A percentile compares a stretch with the other conserved stretches of the same genome.
These are phyloP conservation scores for Leishmania aethiopica DNA, from an alignment of 208 protist species.

Conservation along the genomic window DNA sequence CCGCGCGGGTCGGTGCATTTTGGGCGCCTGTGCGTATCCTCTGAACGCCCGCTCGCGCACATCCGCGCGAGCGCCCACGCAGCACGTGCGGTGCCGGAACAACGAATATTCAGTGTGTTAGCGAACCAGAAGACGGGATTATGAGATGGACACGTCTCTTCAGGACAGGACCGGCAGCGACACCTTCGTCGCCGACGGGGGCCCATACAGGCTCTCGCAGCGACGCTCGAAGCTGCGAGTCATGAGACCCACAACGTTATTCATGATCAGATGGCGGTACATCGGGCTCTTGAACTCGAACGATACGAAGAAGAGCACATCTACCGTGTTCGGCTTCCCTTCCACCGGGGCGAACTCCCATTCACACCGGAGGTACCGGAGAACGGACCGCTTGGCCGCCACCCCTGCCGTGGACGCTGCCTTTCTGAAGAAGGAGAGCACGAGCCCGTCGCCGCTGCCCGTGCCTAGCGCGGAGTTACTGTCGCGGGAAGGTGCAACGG, in stretches of 20 bases:
- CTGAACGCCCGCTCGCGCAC: not conserved
- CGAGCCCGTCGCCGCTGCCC: slow-evolving; percentile 18
- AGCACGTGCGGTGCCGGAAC: not conserved
- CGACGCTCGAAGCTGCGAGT: slow-evolving; percentile 79
- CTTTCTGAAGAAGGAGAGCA: slow-evolving; percentile 42
- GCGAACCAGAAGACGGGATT: not conserved
- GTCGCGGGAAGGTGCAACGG: not conserved
- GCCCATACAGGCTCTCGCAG: slow-evolving; percentile 73
- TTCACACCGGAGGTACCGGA: slow-evolving; percentile 66
- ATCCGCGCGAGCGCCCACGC: not conserved
- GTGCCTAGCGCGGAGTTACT: not conserved
- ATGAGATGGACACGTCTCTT: not conserved
- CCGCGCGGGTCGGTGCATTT: not conserved
- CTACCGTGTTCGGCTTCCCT: slow-evolving; percentile 47
- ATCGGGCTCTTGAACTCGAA: slow-evolving; percentile 84
- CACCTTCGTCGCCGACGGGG: slow-evolving; percentile 49
- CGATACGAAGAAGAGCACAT: slow-evolving; percentile 73
- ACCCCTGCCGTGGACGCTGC: slow-evolving; percentile 36
- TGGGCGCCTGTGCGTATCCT: not conserved
- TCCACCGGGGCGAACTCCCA: slow-evolving; percentile 69
- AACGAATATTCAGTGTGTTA: not conserved
- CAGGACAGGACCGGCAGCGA: slow-evolving; percentile 33
- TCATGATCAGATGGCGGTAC: slow-evolving; percentile 76
- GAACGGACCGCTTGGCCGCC: slow-evolving; percentile 46
- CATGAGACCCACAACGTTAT: slow-evolving; percentile 79